phyloP scores from a whole-genome alignment of 805 yeast species.

The Spencermartinsiella europaea region DNA sequence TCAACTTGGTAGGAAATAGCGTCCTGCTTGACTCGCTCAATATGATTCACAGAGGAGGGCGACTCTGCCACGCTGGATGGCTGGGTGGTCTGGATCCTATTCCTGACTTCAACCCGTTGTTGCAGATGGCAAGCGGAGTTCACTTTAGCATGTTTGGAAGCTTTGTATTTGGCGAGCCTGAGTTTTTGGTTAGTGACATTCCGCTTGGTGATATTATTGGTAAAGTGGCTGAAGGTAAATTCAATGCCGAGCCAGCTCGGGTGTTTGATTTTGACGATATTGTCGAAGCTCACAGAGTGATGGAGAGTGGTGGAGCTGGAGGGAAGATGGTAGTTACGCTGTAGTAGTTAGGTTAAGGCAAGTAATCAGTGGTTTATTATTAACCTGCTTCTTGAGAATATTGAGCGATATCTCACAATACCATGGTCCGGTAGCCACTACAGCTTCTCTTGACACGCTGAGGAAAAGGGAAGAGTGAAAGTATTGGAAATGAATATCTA shows the following conservation, averaged over 20 bases:
- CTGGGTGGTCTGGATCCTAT: constrained; percentile 11
- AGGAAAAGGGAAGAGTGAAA: too few species aligned
- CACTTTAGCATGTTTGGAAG: constrained; percentile 8
- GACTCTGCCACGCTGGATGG: constrained; percentile 7
- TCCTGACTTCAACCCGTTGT: constrained; percentile 7
- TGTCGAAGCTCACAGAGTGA: constrained; percentile 6
- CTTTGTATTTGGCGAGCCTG: constrained; percentile 6
- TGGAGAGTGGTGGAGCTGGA: constrained; percentile 3
- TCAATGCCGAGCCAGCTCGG: constrained; percentile 5
- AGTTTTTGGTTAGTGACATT: constrained; percentile 7
- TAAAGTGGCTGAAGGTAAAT: neutral
- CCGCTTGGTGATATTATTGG: constrained; percentile 1
- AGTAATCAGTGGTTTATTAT: too few species aligned
- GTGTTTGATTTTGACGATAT: constrained; percentile 8
- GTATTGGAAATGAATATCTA: too few species aligned
- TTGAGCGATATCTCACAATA: too few species aligned
- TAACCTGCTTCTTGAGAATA: too few species aligned
- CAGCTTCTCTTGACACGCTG: too few species aligned
- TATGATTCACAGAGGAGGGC: constrained; percentile 2
- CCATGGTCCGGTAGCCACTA: too few species aligned
- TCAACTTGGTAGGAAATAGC: constrained; percentile 10
- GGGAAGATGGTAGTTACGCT: constrained; percentile 8
- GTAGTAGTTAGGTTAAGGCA: neutral
- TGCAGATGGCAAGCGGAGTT: constrained; percentile 8
- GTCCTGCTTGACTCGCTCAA: constrained; percentile 6